Percentiles rank a stretch among this genome's conserved stretches.
These are phyloP conservation scores for Ophiostoma montium DNA, from an alignment of 2,329 filamentous ascomycete species.

Conservation along the genomic window DNA sequence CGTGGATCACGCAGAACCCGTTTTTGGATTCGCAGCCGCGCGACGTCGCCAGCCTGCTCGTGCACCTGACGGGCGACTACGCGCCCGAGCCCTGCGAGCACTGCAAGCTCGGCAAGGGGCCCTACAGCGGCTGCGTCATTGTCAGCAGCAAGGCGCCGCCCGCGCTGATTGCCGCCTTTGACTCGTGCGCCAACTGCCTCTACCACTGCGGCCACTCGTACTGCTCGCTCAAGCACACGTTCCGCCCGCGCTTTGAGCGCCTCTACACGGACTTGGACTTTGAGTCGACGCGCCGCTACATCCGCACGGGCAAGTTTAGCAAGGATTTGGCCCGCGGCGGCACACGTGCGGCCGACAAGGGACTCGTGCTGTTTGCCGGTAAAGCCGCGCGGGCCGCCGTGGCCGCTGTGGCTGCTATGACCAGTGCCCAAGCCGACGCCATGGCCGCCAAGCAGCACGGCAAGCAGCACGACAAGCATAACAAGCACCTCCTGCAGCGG, in stretches of 20 bases:
- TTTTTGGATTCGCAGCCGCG: slow-evolving; percentile 15
- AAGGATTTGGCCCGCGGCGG: background rate
- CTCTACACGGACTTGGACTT: slow-evolving; percentile 9
- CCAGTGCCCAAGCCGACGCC: background rate
- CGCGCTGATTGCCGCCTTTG: slow-evolving; percentile 9
- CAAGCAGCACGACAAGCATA: background rate
- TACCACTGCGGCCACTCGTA: slow-evolving; percentile 16
- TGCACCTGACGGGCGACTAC: slow-evolving; percentile 20
- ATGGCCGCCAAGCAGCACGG: background rate
- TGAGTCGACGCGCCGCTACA: background rate
- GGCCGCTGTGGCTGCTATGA: background rate
- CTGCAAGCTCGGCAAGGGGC: slow-evolving; percentile 17
- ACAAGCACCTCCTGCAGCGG: background rate
- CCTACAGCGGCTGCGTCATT: slow-evolving; percentile 19
- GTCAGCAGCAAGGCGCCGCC: slow-evolving; percentile 8
- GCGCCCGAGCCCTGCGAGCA: slow-evolving; percentile 15
- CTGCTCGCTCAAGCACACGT: slow-evolving; percentile 13
- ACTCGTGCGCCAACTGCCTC: slow-evolving; percentile 18
- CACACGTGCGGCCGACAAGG: background rate
- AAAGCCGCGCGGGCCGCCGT: background rate
- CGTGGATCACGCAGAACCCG: slow-evolving; percentile 11
- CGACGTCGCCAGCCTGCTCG: slow-evolving; percentile 18
- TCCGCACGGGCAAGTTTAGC: background rate
- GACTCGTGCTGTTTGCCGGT: background rate
- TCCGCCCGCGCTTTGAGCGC: slow-evolving; percentile 4